These are phyloP conservation scores for Mycena kentingensis DNA, from an alignment of 768 basidiomycete species.

Conservation along the genomic window DNA sequence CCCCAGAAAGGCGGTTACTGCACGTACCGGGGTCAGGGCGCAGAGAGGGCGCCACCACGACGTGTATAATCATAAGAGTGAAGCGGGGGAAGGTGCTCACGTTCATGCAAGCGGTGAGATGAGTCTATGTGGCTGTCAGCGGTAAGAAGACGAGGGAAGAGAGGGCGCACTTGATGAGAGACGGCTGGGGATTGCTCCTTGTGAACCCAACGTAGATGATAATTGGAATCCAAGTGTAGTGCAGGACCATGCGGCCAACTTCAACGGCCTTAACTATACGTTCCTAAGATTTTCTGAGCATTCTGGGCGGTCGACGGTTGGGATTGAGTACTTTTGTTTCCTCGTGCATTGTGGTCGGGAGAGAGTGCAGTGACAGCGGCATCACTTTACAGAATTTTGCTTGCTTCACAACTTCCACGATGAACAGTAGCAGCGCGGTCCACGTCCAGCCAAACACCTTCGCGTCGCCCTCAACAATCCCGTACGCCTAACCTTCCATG, in stretches of 20 bases:
- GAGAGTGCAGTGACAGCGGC: conserved; percentile 1
- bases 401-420: conserved; percentile 2
- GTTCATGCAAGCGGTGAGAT: conserved; percentile 89
- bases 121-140: conserved; percentile 53
- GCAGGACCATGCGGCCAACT: conserved; percentile 78
- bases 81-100: conserved; percentile 32
- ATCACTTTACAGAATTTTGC: not conserved
- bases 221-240: conserved; percentile 95
- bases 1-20: conserved; percentile 49
- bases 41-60: conserved; percentile 60
- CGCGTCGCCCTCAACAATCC: conserved; percentile 35
- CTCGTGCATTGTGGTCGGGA: conserved; percentile 66
- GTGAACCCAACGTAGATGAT: conserved; percentile 96
- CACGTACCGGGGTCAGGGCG: conserved; percentile 23
- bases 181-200: conserved; percentile 90
- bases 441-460: conserved; percentile 43
- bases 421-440: conserved; percentile 50
- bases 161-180: conserved; percentile 88
- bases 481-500: conserved; percentile 36
- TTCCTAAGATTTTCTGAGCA: conserved; percentile 51
- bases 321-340: conserved; percentile 79
- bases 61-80: conserved; percentile 55
- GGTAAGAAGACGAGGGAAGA: conserved; percentile 9
- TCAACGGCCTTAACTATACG: conserved; percentile 81
- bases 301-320: not conserved